These are phyloP conservation scores for Phytopythium chamaehyphon DNA, from an alignment of 352 stramenopile genomes.

Conservation along the genomic window DNA sequence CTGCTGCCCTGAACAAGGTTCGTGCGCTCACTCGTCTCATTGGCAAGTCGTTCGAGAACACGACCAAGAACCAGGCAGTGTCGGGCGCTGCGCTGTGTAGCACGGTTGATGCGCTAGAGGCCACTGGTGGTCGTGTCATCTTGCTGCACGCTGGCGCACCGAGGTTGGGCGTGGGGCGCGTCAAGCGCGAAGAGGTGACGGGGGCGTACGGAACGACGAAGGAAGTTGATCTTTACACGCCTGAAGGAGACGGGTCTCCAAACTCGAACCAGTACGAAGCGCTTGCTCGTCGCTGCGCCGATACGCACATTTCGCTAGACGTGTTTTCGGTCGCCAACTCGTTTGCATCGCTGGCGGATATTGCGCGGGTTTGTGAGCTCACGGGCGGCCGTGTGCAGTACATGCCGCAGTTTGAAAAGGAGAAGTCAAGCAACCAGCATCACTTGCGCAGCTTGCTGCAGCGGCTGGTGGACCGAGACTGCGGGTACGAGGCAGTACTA, in stretches of 20 bases:
- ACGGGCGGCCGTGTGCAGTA: constrained; percentile 84
- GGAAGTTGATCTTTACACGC: constrained; percentile 82
- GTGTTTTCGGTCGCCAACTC: constrained; percentile 83
- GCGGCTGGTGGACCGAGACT: constrained; percentile 67
- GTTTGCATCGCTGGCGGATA: constrained; percentile 77
- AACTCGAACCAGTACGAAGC: constrained; percentile 54
- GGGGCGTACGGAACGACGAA: constrained; percentile 80
- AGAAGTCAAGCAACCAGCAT: constrained; percentile 74
- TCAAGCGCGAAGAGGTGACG: constrained; percentile 79
- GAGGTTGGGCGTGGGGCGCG: constrained; percentile 65
- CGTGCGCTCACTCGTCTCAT: constrained; percentile 66
- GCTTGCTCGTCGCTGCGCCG: constrained; percentile 59
- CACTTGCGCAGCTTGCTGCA: constrained; percentile 74
- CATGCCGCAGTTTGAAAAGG: constrained; percentile 86
- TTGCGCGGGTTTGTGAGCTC: constrained; percentile 76
- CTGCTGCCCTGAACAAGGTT: constrained; percentile 64
- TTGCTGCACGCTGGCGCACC: constrained; percentile 76
- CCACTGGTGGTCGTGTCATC: constrained; percentile 61
- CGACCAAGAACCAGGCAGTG: constrained; percentile 74
- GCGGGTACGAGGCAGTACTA: constrained; percentile 83
- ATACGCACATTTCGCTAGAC: constrained; percentile 81
- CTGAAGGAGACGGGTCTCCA: constrained; percentile 33
- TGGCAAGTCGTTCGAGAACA: constrained; percentile 58
- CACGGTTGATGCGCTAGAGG: constrained; percentile 62
- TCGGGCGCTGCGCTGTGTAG: constrained; percentile 75